Conservation (phyloP, 352 stramenopile genomes). For the Phytopythium aichiense region DNA sequence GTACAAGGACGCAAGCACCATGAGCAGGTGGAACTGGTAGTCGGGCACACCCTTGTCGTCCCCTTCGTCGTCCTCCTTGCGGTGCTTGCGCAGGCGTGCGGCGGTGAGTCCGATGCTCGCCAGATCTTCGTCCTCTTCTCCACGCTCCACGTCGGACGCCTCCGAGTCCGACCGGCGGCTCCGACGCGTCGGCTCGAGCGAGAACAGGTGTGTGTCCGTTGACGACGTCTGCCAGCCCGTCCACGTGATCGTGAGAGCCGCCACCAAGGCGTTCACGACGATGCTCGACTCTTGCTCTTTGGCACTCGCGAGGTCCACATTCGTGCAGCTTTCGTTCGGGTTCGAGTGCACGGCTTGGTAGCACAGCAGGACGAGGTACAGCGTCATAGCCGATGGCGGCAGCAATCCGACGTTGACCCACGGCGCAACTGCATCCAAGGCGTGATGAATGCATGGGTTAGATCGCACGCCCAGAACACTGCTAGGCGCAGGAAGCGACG, state of each 20-base stretch:
- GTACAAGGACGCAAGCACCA: constrained; percentile 73
- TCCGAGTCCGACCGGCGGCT: constrained; percentile 5
- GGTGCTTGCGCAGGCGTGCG: constrained; percentile 11
- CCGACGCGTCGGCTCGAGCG: constrained; percentile 5
- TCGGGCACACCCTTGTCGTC: constrained; percentile 33
- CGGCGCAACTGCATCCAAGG: constrained; percentile 30
- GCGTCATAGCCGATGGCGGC: constrained; percentile 42
- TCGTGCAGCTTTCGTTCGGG: constrained; percentile 44
- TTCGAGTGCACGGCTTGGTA: constrained; percentile 71
- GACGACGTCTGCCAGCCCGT: constrained; percentile 66
- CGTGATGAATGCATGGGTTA: constrained; percentile 6
- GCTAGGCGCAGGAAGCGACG: not conserved
- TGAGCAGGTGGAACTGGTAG: constrained; percentile 73
- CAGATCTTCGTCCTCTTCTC: constrained; percentile 28
- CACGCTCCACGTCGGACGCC: not conserved
- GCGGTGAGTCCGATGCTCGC: constrained; percentile 21
- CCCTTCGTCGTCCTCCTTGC: constrained; percentile 7
- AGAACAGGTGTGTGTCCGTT: constrained; percentile 53
- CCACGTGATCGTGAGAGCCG: constrained; percentile 61
- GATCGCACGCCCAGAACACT: not conserved
- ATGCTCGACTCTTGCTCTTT: constrained; percentile 34
- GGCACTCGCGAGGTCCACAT: constrained; percentile 18
- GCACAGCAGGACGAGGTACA: constrained; percentile 67
- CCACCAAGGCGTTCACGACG: constrained; percentile 47
- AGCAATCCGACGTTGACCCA: constrained; percentile 64